Base-by-base conservation (phyloP, 331 rosid genomes). In the Quercus lobata region DNA sequence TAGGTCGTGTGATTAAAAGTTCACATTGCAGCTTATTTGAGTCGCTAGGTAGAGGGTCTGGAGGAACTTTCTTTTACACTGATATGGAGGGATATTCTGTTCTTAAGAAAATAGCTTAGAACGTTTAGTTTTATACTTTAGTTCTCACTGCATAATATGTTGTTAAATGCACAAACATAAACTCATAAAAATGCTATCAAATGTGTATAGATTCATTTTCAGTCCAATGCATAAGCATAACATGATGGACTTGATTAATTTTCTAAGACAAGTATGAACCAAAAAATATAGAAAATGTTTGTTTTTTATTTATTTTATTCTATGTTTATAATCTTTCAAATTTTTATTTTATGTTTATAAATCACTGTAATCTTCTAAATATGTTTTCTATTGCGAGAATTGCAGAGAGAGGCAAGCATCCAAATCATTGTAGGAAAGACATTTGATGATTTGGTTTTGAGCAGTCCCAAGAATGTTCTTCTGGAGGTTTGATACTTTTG, bases 401-500 rank as follows among this genome's bases (percentile, higher is more conserved):
- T 86, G 89, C 97, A 95, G 98, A 81, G 76, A 53, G 89, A 87
- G 72, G 93, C 90, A 56, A 89, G 63, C 25, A 79, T 95, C 82
- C 89, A 79, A 54, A 72, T 80, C 79, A 55, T 86, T 65, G 99
- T 93, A 1, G 98, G 98, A 79, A 95, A 79, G 84, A 89, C 89
- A 78, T 90, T 91, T 77, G 94, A 90, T 56, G 91, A 86, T 12
- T 80, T 84, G 83, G 84, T 95, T 85, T 85, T 95, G 87, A 81
- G 81, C 79, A 89, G 90, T 72, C 76, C 84, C 80, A 88, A 90
- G 82, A 89, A 88, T 82, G 94, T 93, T 70, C 81, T 93, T 79
- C 86, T 95, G 69, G 98, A 95, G 98, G 99, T 95, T 88, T 82
- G 91, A 55, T 30, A 55, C 53, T 76, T 66, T 83, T 63, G 65